These are phyloP conservation scores for Cyclotella sp. DNA, from an alignment of 108 stramenopile genomes.

Conservation along the genomic window DNA sequence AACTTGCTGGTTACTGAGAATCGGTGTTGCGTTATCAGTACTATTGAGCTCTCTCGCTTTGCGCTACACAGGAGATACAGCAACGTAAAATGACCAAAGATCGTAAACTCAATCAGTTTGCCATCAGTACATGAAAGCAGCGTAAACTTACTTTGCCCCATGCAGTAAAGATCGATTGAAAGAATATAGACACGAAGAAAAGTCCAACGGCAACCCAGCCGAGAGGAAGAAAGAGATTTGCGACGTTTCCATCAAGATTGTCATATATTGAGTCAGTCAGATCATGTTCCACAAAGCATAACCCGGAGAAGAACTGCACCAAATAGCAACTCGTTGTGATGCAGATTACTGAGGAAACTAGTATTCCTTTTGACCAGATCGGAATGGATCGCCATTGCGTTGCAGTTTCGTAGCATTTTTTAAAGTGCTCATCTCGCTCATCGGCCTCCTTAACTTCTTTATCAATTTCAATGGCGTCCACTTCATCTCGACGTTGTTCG, in stretches of 20 bases:
- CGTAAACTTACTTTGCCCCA: constrained; percentile 53
- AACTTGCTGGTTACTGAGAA: background rate
- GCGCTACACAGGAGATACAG: constrained; percentile 1
- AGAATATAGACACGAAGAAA: constrained; percentile 39
- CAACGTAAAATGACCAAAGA: background rate
- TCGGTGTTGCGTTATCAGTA: background rate
- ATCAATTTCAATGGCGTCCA: constrained; percentile 53
- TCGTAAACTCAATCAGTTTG: background rate
- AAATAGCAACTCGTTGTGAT: constrained; percentile 61
- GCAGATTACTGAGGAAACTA: constrained; percentile 26
- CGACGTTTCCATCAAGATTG: constrained; percentile 53
- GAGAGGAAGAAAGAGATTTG: constrained; percentile 53
- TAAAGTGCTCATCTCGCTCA: constrained; percentile 52
- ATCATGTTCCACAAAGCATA: constrained; percentile 54
- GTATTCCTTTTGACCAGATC: constrained; percentile 27
- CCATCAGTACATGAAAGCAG: background rate
- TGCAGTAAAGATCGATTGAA: constrained; percentile 34
- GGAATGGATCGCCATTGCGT: constrained; percentile 56
- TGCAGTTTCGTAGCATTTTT: constrained; percentile 46
- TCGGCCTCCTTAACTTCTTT: constrained; percentile 61
- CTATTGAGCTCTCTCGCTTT: constrained; percentile 1
- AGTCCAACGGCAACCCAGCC: constrained; percentile 52
- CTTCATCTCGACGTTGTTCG: constrained; percentile 45
- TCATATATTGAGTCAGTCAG: constrained; percentile 58
- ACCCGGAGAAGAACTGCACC: constrained; percentile 57